These are phyloP conservation scores for Hypoxylon trugodes DNA, from an alignment of 495 filamentous ascomycete species.

Conservation along the genomic window DNA sequence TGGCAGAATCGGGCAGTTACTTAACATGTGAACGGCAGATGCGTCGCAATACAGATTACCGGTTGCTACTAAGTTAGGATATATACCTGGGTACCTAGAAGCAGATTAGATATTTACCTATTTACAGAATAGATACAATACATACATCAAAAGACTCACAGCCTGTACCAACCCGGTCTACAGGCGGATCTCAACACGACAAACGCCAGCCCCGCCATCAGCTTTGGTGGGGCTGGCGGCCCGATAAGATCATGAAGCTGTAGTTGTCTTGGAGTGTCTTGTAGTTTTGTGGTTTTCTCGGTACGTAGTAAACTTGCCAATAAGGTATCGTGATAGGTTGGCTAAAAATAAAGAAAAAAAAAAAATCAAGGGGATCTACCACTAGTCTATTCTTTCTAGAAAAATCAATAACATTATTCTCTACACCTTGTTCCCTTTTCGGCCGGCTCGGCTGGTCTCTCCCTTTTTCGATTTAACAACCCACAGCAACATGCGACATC, in stretches of 20 bases:
- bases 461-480: background rate
- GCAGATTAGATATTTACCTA: background rate
- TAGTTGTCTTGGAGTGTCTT: background rate
- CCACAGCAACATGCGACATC: background rate
- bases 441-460: slow-evolving; percentile 2
- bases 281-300: background rate
- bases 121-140: no score
- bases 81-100: background rate
- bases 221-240: slow-evolving; percentile 23
- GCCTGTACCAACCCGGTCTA: no score
- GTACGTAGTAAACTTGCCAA: background rate
- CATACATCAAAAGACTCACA: no score
- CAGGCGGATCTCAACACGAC: no score
- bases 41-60: background rate
- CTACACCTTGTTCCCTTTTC: slow-evolving; percentile 12
- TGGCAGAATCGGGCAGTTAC: background rate
- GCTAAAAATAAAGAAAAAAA: no score
- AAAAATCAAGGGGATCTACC: no score
- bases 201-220: slow-evolving; percentile 16
- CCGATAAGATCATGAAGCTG: slow-evolving; percentile 16
- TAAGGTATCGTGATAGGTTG: no score
- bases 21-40: background rate
- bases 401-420: background rate
- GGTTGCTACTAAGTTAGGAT: background rate
- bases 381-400: slow-evolving; percentile 6